These are phyloP conservation scores for Nidularia pulvinata DNA, from an alignment of 768 basidiomycete species.

Conservation along the genomic window DNA sequence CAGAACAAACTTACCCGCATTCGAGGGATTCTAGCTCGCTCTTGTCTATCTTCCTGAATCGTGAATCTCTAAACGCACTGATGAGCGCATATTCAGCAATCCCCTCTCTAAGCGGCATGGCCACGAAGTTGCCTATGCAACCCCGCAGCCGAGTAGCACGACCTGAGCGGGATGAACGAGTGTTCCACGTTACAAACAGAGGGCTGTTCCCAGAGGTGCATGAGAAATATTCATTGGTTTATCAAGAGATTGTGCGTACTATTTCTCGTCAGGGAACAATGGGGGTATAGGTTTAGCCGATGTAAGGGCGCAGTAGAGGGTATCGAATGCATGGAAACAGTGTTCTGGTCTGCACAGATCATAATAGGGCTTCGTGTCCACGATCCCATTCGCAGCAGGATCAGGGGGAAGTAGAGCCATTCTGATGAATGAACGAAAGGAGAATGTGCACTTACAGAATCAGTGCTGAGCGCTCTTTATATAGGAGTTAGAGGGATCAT, in stretches of 20 bases:
- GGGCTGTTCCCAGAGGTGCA: conserved; percentile 47
- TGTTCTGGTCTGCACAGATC: conserved; percentile 69
- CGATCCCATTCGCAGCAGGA: conserved; percentile 34
- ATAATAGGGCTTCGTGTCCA: conserved; percentile 32
- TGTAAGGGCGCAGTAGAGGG: conserved; percentile 77
- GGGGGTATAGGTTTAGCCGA: conserved; percentile 55
- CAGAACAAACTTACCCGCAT: conserved; percentile 69
- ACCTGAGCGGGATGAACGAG: conserved; percentile 57
- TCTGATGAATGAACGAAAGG: not conserved
- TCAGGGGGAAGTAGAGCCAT: conserved; percentile 62
- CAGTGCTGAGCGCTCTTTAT: too few species aligned
- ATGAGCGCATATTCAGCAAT: conserved; percentile 89
- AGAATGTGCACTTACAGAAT: not conserved
- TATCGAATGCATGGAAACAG: conserved; percentile 82
- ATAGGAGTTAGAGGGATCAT: too few species aligned
- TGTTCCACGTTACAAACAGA: conserved; percentile 97
- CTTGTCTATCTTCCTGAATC: conserved; percentile 80
- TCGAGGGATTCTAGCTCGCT: conserved; percentile 80
- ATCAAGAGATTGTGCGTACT: conserved; percentile 44
- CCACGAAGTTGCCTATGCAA: conserved; percentile 94
- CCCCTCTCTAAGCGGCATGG: conserved; percentile 71
- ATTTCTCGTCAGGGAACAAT: conserved; percentile 72
- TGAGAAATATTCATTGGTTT: not conserved
- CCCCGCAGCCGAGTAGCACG: conserved; percentile 73
- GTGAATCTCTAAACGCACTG: conserved; percentile 86